Evolutionary conservation across 1,139 yeast species (phyloP), one percentile per base, ranked within the genome.

Genomic region (Maudiozyma humilis): DNA sequence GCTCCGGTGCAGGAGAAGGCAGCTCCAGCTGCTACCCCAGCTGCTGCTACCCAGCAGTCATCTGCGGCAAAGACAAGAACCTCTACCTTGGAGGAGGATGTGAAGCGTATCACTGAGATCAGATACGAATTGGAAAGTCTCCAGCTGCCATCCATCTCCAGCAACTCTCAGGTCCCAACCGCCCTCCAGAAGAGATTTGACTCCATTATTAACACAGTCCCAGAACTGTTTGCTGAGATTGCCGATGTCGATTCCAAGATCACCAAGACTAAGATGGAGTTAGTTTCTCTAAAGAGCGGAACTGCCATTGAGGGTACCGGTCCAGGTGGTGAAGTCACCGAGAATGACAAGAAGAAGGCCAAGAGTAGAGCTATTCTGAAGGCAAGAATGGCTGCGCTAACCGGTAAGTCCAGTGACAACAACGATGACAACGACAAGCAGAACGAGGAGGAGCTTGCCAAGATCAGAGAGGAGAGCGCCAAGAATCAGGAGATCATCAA

Each of bases 331-430:
- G 78, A 79, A 50, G 74, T 87, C 8, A 86, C 96, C 3, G 95
- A 86, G 32, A 67, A 77, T 14, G 96, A 89, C 59, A 74, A 84
- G 47, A 74, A 83, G 47, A 83, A 83, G 56, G 91, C 88, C 41
- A 81, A 76, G 54, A 79, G 86, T 36, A 82, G 84, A 57, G 91
- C 91, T 41, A 66, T 79, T 46, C 70, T 89, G 52, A 81, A 80
- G 51, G 83, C 89, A 37, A 73, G 95, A 51, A 87, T 89, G 94
- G 95, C 95, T 17, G 86, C 91, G 7, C 71, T 91, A 53, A 88
- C 96, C 0, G 97, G 96, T 1, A 79, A 79, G 49, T 70, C 79
- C 1, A 65, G 69, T 6, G 72, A 70, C 19, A 65, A 72, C 14
- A 79, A 71, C 44, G 65, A 63, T 12, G 82, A 76, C 44, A 67